A percentile compares a stretch with the other conserved stretches of the same genome.
Evolutionary conservation across 73 alveolate genomes (phyloP).

Genomic region (Diophrys sp.): DNA sequence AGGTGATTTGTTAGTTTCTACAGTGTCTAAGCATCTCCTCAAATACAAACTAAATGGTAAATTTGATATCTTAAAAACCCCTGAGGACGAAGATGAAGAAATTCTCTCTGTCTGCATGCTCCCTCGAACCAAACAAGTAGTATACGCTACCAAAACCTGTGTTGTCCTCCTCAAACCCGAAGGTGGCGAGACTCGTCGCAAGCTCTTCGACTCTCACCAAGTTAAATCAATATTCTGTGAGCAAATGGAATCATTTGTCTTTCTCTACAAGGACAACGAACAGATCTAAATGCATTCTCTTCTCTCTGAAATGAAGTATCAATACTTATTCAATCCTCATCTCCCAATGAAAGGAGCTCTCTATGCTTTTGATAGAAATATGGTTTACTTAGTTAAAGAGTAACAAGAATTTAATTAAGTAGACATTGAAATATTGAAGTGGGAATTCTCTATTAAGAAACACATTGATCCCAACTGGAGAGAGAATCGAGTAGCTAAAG

Average conservation of each 20-base stretch:
- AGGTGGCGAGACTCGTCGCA: background rate
- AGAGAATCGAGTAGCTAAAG: background rate
- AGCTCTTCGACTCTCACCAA: background rate
- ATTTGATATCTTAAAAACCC: background rate
- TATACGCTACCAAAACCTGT: background rate
- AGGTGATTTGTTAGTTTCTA: background rate
- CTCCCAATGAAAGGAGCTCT: background rate
- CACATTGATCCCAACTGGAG: background rate
- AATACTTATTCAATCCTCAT: background rate
- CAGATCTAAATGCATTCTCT: background rate
- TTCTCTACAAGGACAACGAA: background rate
- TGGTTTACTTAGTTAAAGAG: background rate
- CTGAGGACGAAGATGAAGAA: background rate
- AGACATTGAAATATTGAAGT: background rate
- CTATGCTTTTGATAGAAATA: background rate
- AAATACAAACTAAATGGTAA: background rate
- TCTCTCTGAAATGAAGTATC: background rate
- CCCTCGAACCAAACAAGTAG: background rate
- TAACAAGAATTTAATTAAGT: too few relatives aligned
- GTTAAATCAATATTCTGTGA: background rate
- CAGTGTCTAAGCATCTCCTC: background rate
- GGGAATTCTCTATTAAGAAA: background rate
- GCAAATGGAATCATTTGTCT: background rate
- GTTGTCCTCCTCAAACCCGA: background rate
- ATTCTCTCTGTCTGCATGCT: background rate